Evolutionary conservation across 768 basidiomycete genomes (phyloP), one percentile per base, ranked within the genome.

Genomic region (Kwoniella europaea): DNA sequence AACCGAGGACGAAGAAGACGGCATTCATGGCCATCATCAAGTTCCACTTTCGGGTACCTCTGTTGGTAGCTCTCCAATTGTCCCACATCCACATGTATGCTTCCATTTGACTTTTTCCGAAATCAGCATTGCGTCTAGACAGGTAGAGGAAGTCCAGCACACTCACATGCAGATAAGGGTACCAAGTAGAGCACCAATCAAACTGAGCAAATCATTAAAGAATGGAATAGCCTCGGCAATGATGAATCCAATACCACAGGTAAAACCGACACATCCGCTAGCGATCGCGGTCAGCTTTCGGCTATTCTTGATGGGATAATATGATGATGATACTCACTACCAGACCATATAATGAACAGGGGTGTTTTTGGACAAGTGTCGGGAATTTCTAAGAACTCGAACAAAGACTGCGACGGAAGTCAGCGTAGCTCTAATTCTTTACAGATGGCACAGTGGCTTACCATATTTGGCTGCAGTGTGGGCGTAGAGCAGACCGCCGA

Each of bases 11-110:
- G 63, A 70, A 64, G 46, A 66, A 59, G 18, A 50, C 13, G 27
- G 66, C 43, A 50, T 65, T 65, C 59, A 65, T 61, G 10, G 42
- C 41, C 52, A 61, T 66, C n/a, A 65, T 13, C 12, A 60, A 24
- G 12, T 59, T 65, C 64, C 64, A 65, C 18, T 62, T 54, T 24
- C n/a, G 52, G 27, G 63, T 41, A 41, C 67, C 67, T 57, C 67
- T 35, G 29, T 59, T 52, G 22, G 64, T 29, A 10, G 63, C 16
- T 57, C 67, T 62, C 63, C 66, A 73, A 67, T 74, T 69, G 62
- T 77, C 74, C 72, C 74, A 76, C 56, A 82, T 72, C 79, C 79
- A 82, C 81, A 82, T 80, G 69, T 63, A 74, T 12, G 74, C 75
- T 63, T 76, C 73, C 13, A 75, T 63, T 43, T 72, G 65, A 24